phyloP scores from a whole-genome alignment of 768 basidiomycete genomes.

The Clathrus columnatus region DNA sequence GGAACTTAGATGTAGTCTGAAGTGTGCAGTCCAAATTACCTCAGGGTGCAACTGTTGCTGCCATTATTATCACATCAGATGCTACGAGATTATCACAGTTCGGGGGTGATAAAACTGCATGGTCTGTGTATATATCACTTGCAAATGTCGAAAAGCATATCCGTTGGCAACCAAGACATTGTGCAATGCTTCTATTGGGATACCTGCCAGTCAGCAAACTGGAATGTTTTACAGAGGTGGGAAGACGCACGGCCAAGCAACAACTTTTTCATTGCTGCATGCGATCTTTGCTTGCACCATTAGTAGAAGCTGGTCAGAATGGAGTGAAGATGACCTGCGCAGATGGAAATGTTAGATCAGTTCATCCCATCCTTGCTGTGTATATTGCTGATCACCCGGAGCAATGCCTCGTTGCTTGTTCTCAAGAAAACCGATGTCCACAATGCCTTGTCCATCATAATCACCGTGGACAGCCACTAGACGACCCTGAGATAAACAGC shows the following conservation, averaged over 20 bases:
- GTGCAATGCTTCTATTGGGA: slow-evolving; percentile 28
- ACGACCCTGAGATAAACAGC: background rate
- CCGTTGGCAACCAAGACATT: slow-evolving; percentile 25
- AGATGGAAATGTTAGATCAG: slow-evolving; percentile 24
- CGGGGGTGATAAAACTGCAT: slow-evolving; percentile 20
- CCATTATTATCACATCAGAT: background rate
- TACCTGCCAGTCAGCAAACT: slow-evolving; percentile 32
- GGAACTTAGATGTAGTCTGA: background rate
- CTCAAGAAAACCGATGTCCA: slow-evolving; percentile 7
- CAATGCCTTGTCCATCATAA: slow-evolving; percentile 6
- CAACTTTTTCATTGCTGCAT: slow-evolving; percentile 32
- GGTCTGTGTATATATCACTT: slow-evolving; percentile 37
- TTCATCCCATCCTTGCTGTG: slow-evolving; percentile 32
- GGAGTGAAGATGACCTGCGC: slow-evolving; percentile 30
- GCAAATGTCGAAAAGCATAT: slow-evolving; percentile 35
- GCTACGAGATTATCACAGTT: slow-evolving; percentile 2
- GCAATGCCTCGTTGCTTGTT: slow-evolving; percentile 12
- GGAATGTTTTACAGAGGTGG: slow-evolving; percentile 33
- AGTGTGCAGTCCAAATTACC: background rate
- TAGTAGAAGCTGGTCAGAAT: slow-evolving; percentile 21
- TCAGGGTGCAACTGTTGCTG: background rate
- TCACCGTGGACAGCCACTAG: background rate
- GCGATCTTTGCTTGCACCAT: slow-evolving; percentile 23
- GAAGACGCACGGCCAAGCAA: slow-evolving; percentile 30
- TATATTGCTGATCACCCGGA: slow-evolving; percentile 15